Conservation (phyloP, 352 stramenopile genomes). For the Aphanomyces cochlioides region DNA sequence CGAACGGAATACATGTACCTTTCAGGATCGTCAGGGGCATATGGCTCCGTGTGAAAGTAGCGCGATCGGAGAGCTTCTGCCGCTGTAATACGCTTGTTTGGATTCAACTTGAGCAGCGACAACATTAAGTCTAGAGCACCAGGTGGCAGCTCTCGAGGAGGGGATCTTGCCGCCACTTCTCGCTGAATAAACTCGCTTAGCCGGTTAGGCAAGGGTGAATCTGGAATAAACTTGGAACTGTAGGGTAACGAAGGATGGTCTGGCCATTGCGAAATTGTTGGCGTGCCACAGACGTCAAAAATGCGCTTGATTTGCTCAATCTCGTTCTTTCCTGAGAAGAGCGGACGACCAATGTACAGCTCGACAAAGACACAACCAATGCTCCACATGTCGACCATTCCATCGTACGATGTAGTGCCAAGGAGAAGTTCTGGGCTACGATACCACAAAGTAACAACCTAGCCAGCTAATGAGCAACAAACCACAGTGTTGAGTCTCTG, state of each 20-base stretch:
- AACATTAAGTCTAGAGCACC: slow-evolving; percentile 90
- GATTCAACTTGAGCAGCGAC: slow-evolving; percentile 94
- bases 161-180: slow-evolving; percentile 49
- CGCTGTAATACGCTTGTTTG: slow-evolving; percentile 89
- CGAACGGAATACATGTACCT: slow-evolving; percentile 4
- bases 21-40: slow-evolving; percentile 27
- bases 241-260: slow-evolving; percentile 53
- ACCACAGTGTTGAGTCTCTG: slow-evolving; percentile 13
- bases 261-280: slow-evolving; percentile 74
- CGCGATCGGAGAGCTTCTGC: slow-evolving; percentile 88
- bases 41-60: slow-evolving; percentile 90
- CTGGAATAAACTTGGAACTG: slow-evolving; percentile 78
- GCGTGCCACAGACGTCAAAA: slow-evolving; percentile 83
- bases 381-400: slow-evolving; percentile 94
- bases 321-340: slow-evolving; percentile 86
- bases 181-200: slow-evolving; percentile 72
- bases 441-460: slow-evolving; percentile 94
- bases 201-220: slow-evolving; percentile 57
- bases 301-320: slow-evolving; percentile 87
- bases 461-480: slow-evolving; percentile 42
- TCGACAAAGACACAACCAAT: slow-evolving; percentile 89
- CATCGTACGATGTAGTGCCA: slow-evolving; percentile 90
- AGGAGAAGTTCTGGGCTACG: slow-evolving; percentile 91
- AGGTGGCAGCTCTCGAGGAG: slow-evolving; percentile 75
- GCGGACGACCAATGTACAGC: slow-evolving; percentile 78